Evolutionary conservation across 2,329 filamentous ascomycete species (phyloP).

Genomic region (Cladophialophora yegresii): DNA sequence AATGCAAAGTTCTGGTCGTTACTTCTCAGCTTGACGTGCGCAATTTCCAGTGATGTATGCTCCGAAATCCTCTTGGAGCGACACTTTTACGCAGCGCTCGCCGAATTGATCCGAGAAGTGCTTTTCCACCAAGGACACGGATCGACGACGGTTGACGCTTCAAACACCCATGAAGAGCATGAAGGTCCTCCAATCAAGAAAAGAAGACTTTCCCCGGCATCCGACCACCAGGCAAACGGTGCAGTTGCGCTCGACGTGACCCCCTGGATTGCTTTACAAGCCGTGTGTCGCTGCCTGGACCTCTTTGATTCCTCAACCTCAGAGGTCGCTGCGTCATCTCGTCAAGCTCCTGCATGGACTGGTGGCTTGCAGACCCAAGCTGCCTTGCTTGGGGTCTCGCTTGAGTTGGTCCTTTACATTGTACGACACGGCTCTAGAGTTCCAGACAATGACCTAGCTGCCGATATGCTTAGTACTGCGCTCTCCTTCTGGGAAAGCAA

Average conservation of each 20-base stretch:
- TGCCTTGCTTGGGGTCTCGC: constrained; percentile 18
- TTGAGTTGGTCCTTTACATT: constrained; percentile 13
- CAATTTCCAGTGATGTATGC: constrained; percentile 28
- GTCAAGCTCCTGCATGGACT: constrained; percentile 10
- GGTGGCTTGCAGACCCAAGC: constrained; percentile 17
- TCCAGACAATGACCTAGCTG: neutral
- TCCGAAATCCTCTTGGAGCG: constrained; percentile 32
- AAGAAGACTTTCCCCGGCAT: constrained; percentile 19
- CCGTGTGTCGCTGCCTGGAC: constrained; percentile 20
- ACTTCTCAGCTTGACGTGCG: constrained; percentile 25
- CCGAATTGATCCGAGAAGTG: constrained; percentile 1
- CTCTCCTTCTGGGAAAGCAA: constrained; percentile 20
- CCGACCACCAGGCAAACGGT: neutral
- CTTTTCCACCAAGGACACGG: neutral
- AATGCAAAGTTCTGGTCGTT: constrained; percentile 31
- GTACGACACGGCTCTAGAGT: neutral
- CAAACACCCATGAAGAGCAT: neutral
- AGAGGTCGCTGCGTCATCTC: neutral
- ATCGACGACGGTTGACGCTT: neutral
- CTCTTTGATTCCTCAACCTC: constrained; percentile 12
- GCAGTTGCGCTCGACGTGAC: neutral
- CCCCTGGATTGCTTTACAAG: constrained; percentile 24
- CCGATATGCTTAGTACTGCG: constrained; percentile 8
- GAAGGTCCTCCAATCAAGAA: constrained; percentile 27
- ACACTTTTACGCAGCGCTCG: constrained; percentile 28